A percentile compares a stretch with the other conserved stretches of the same genome.
Conservation (phyloP, 768 basidiomycete species). For the Suillus fuscotomentosus region DNA sequence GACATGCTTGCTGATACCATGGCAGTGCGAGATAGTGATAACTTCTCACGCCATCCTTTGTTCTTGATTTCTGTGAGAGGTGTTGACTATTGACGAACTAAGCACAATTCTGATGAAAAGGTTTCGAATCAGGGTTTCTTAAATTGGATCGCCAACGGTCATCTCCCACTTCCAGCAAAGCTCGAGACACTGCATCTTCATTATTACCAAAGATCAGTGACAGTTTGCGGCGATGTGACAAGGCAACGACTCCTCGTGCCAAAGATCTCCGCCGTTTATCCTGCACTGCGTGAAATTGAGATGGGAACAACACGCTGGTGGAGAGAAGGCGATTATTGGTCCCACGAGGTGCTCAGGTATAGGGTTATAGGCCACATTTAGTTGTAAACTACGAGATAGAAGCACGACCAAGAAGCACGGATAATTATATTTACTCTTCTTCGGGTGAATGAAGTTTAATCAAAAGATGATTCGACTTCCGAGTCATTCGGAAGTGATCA, state of each 20-base stretch:
- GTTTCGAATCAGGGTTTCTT: background rate
- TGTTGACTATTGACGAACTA: too few species aligned
- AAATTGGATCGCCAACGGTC: background rate
- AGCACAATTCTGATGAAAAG: background rate
- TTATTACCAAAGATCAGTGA: background rate
- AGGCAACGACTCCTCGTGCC: background rate
- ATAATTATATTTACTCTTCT: background rate
- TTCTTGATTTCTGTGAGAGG: background rate
- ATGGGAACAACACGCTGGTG: background rate
- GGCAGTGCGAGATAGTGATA: background rate
- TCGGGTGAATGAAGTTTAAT: background rate
- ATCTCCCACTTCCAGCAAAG: background rate
- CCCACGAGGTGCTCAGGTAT: background rate
- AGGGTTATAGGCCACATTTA: background rate
- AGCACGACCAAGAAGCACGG: background rate
- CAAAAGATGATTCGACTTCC: background rate
- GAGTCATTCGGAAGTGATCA: background rate
- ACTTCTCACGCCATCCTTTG: background rate
- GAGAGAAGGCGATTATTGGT: background rate
- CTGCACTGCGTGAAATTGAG: background rate
- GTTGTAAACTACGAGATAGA: background rate
- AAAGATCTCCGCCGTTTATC: background rate
- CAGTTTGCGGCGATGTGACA: background rate
- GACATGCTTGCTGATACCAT: background rate
- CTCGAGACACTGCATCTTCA: background rate